Base-by-base conservation (phyloP, 2,329 filamentous ascomycete genomes). In the Alternaria solani region DNA sequence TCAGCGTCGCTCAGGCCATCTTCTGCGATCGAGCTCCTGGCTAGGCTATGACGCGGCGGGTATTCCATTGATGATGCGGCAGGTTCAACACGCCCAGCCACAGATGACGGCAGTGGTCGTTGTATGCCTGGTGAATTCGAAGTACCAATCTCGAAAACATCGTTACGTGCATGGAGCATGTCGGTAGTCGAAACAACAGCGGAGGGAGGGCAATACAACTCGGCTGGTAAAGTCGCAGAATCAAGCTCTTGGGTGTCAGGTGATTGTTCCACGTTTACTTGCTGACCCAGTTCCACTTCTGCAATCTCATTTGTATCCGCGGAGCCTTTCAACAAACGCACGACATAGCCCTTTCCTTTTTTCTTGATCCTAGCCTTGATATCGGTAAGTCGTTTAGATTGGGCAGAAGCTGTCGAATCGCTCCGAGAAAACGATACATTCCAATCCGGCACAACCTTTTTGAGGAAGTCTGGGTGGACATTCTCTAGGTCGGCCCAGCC, bases 361-460 rank as follows among this genome's bases (percentile, higher is more conserved):
- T 73, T 75, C 63, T 75, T 75, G 38, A 76, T 73, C 4, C 66
- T 64, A 2, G 74, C 74, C 38, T 74, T 75, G 57, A 76, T 74
- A 18, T 75, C 69, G 4, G 72, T 60, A 44, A 75, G 65, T 32
- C 64, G 69, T 18, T 68, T 67, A 14, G 68, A 70, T 44, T 75
- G 71, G 2, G 57, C 67, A 1, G 71, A 71, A 2, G 68, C 61
- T 18, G 69, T 71, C 2, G 72, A 74, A 46, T 69, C 68, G 46
- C 65, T 75, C 18, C 70, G 56, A 23, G 68, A 64, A 46, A 75
- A 73, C 1, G 69, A 69, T 8, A 70, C 57, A 18, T 69, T 63
- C 73, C 73, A 75, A 46, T 75, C 73, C 8, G 73, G 73, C 25
- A 73, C 73, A 2, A 74, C 72, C 47, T 71, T 74, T 16, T 72